Evolutionary conservation across 805 yeast genomes (phyloP).

Genomic region (Hanseniaspora valbyensis): DNA sequence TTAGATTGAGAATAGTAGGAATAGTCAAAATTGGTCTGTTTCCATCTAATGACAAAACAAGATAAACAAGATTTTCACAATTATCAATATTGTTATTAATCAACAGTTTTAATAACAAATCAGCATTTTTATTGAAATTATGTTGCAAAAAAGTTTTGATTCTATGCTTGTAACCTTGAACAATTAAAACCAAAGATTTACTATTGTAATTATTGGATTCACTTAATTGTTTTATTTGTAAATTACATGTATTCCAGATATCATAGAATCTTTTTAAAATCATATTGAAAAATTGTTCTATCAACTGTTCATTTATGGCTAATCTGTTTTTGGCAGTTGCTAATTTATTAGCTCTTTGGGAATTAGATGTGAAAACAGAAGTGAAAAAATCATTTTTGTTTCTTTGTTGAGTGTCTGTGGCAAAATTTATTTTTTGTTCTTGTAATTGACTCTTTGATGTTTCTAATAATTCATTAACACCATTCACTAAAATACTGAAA

Average conservation of each 20-base stretch:
- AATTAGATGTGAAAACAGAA: neutral
- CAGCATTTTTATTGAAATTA: slow-evolving; percentile 31
- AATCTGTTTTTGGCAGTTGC: slow-evolving; percentile 27
- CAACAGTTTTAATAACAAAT: neutral
- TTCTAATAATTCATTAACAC: slow-evolving; percentile 55
- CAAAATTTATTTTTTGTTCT: slow-evolving; percentile 14
- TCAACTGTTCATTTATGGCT: slow-evolving; percentile 38
- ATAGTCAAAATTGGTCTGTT: slow-evolving; percentile 66
- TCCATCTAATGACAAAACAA: slow-evolving; percentile 73
- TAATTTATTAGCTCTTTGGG: neutral
- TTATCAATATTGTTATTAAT: neutral
- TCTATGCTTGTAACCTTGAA: slow-evolving; percentile 55
- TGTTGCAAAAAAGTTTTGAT: slow-evolving; percentile 56
- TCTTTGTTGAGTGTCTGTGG: neutral
- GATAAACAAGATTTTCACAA: slow-evolving; percentile 21
- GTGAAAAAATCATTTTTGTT: slow-evolving; percentile 12
- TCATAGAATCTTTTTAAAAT: slow-evolving; percentile 44
- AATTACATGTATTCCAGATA: slow-evolving; percentile 50
- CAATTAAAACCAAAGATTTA: slow-evolving; percentile 16
- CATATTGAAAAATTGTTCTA: slow-evolving; percentile 53
- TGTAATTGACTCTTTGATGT: slow-evolving; percentile 14
- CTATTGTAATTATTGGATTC: slow-evolving; percentile 35
- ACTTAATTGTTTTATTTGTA: slow-evolving; percentile 21
- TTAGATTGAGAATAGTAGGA: slow-evolving; percentile 43
- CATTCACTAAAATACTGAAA: slow-evolving; percentile 38